Base-by-base conservation (phyloP, 805 yeast genomes). In the Spathaspora arborariae region DNA sequence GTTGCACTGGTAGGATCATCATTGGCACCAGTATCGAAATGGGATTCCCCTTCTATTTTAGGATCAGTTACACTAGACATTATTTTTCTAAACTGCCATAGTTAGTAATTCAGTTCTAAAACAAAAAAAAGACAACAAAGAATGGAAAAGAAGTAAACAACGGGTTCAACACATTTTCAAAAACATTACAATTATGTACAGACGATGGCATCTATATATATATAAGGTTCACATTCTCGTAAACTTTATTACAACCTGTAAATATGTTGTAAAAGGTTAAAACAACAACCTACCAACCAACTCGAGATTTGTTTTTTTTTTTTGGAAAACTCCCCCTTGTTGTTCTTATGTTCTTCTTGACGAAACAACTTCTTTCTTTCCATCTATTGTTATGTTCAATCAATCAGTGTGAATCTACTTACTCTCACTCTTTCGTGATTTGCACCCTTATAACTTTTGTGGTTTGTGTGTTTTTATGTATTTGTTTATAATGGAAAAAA, bases 51-150 rank as follows among this genome's bases (percentile, higher is more conserved):
- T 51, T 70, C 75, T 59, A 70, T 61, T 55, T 71, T 71, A 45
- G 70, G 56, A 47, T 69, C 72, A 38, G 70, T 64, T 52, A 64
- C 70, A 53, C 66, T 70, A 51, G 75, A 70, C 76, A 70, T 67
- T 26, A 20, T 34, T 37, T 37, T 37, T 37, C 39, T 37, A 30
- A 30, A 30, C n/a, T 5, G 35, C 16, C 35, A 30, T 9, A 30
- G 35, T 30, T 30, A 30, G 35, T 30, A 30, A n/a, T n/a, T 30
- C 9, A 7, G 33, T 27, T 30, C 35, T 13, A 30, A 30, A 3
- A 30, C 35, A 30, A 13, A 30, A 30, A 30, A 24, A 10, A 30
- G n/a, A 30, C 35, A 30, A 30, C 10, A 30, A 30, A 30, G 8
- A 22, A 30, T 30, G 35, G 35, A 30, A 30, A 30, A 30, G 35